Percentiles rank a stretch among this genome's conserved stretches.
Conservation (phyloP, 2,329 filamentous ascomycete species). For the Phialemonium atrogriseum region DNA sequence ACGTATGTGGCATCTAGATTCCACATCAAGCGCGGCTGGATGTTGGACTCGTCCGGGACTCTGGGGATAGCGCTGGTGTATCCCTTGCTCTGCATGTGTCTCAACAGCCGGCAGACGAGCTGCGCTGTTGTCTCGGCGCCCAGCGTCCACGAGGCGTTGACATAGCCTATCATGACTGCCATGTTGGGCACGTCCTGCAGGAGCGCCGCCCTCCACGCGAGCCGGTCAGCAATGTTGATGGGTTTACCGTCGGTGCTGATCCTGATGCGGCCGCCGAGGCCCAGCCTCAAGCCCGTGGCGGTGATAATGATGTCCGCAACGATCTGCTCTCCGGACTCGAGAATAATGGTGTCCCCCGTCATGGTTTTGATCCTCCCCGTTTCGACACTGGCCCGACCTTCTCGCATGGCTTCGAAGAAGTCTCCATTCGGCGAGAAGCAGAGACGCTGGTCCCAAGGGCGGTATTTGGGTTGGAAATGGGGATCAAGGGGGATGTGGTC, state of each 20-base stretch:
- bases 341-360: slow-evolving; percentile 32
- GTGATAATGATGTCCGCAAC: slow-evolving; percentile 56
- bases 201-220: slow-evolving; percentile 53
- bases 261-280: slow-evolving; percentile 43
- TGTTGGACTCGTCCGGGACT: no score
- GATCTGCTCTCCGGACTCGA: slow-evolving; percentile 34
- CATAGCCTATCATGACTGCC: slow-evolving; percentile 49
- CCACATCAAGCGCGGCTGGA: no score
- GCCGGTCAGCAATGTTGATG: slow-evolving; percentile 34
- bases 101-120: slow-evolving; percentile 41
- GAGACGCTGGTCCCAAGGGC: slow-evolving; percentile 60
- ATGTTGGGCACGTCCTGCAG: slow-evolving; percentile 55
- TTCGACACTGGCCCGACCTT: slow-evolving; percentile 29
- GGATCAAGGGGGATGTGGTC: slow-evolving; percentile 36
- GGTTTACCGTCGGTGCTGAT: slow-evolving; percentile 41
- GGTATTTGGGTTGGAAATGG: slow-evolving; percentile 46
- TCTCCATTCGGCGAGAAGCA: slow-evolving; percentile 45
- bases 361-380: slow-evolving; percentile 38
- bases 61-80: no score
- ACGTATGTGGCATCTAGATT: no score
- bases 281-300: slow-evolving; percentile 52
- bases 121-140: slow-evolving; percentile 46
- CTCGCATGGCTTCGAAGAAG: slow-evolving; percentile 32
- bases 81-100: no score
- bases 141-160: no score